Evolutionary conservation across 2,329 filamentous ascomycete species (phyloP).

Genomic region (Paramyrothecium sp.): DNA sequence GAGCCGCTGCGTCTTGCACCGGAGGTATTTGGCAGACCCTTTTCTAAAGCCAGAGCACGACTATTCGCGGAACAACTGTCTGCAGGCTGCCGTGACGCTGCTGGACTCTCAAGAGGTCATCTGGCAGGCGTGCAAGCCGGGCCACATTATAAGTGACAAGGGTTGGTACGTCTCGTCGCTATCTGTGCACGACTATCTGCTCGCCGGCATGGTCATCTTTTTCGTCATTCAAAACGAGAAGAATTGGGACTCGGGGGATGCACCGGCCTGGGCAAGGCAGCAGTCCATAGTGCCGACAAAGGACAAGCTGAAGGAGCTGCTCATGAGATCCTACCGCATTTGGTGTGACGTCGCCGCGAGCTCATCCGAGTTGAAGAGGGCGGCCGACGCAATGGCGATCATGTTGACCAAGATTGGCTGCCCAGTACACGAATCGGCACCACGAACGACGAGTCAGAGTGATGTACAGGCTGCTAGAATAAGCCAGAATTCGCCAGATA

Average conservation of each 20-base stretch:
- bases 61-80: slow-evolving; percentile 50
- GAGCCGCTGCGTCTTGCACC: slow-evolving; percentile 53
- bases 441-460: neutral
- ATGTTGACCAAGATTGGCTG: slow-evolving; percentile 43
- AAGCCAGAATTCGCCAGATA: neutral
- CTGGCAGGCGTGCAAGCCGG: slow-evolving; percentile 48
- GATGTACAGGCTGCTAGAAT: neutral
- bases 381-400: slow-evolving; percentile 40
- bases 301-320: slow-evolving; percentile 35
- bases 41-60: slow-evolving; percentile 42
- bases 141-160: slow-evolving; percentile 49
- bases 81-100: slow-evolving; percentile 47
- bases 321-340: slow-evolving; percentile 41
- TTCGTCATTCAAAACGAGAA: slow-evolving; percentile 44
- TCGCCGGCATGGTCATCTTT: slow-evolving; percentile 61
- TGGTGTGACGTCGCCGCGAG: slow-evolving; percentile 39
- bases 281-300: slow-evolving; percentile 30
- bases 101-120: slow-evolving; percentile 47
- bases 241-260: slow-evolving; percentile 33
- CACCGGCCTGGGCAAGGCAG: slow-evolving; percentile 31
- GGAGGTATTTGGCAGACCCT: slow-evolving; percentile 48
- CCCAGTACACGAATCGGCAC: slow-evolving; percentile 18
- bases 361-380: slow-evolving; percentile 41
- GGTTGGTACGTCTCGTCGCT: slow-evolving; percentile 59
- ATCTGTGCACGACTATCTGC: slow-evolving; percentile 59